phyloP scores from a whole-genome alignment of 768 basidiomycete genomes.

The Pleurotus ostreatus region DNA sequence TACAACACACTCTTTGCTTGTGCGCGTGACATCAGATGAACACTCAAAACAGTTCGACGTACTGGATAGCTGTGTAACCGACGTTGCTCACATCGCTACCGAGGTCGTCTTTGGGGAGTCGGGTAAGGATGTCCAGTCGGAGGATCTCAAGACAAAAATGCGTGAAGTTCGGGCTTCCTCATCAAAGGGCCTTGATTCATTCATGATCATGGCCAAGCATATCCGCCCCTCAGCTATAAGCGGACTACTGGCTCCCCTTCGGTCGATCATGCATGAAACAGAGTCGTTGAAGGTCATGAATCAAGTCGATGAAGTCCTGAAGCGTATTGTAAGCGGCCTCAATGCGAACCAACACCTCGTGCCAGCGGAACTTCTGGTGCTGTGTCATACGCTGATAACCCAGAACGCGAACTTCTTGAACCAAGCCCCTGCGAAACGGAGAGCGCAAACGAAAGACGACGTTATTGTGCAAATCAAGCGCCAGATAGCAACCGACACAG shows the following conservation, averaged over 20 bases:
- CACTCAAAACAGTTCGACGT: conserved; percentile 48
- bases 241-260: conserved; percentile 70
- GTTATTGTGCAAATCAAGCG: conserved; percentile 80
- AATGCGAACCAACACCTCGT: conserved; percentile 75
- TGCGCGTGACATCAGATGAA: conserved; percentile 70
- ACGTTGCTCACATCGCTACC: conserved; percentile 75
- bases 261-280: conserved; percentile 83
- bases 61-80: conserved; percentile 75
- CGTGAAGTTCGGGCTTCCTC: conserved; percentile 83
- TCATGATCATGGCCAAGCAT: conserved; percentile 73
- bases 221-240: conserved; percentile 77
- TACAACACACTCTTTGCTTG: conserved; percentile 74
- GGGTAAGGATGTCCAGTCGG: conserved; percentile 79
- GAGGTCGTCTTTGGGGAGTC: conserved; percentile 95
- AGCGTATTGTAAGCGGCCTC: conserved; percentile 77
- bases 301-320: conserved; percentile 84
- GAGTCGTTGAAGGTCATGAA: conserved; percentile 75
- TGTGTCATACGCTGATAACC: conserved; percentile 87
- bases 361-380: conserved; percentile 66
- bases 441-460: conserved; percentile 41
- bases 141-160: conserved; percentile 94
- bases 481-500: conserved; percentile 42
- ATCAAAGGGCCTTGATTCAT: conserved; percentile 83
- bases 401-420: conserved; percentile 88
- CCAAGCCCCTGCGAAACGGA: conserved; percentile 40